phyloP scores from a whole-genome alignment of 2,329 filamentous ascomycete species.

The Fusarium duplospermum region DNA sequence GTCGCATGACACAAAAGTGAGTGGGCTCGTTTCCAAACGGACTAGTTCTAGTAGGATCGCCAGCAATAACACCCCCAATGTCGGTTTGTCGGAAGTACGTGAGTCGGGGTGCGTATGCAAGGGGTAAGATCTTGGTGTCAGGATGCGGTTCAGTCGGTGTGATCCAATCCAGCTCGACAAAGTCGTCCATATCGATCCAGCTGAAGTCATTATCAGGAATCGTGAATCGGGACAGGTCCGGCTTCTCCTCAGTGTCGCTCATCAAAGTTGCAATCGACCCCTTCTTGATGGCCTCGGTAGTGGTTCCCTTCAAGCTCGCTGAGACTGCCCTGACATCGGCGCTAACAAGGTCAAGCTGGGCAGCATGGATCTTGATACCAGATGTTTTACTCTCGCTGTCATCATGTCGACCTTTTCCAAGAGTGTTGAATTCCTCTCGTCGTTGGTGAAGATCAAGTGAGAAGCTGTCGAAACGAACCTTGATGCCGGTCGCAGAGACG shows the following conservation, averaged over 20 bases:
- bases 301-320: constrained; percentile 86
- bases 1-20: constrained; percentile 94
- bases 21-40: constrained; percentile 94
- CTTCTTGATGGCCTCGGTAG: constrained; percentile 78
- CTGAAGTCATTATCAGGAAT: constrained; percentile 95
- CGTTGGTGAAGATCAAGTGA: constrained; percentile 97
- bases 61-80: constrained; percentile 81
- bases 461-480: constrained; percentile 94
- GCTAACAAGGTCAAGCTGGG: constrained; percentile 89
- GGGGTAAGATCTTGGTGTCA: constrained; percentile 91
- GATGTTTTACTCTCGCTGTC: constrained; percentile 78
- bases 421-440: constrained; percentile 88
- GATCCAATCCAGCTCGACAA: constrained; percentile 97
- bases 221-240: constrained; percentile 87
- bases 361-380: constrained; percentile 95
- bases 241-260: constrained; percentile 67
- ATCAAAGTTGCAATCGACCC: constrained; percentile 64
- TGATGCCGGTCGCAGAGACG: constrained; percentile 94
- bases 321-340: constrained; percentile 95
- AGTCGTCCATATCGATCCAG: constrained; percentile 99
- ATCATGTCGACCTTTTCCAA: constrained; percentile 80
- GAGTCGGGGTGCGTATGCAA: constrained; percentile 92
- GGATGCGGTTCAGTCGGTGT: constrained; percentile 90
- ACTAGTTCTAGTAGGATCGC: constrained; percentile 85
- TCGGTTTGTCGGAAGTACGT: constrained; percentile 98